Base-by-base conservation (phyloP, 169 alveolate species). In the Pseudocohnilembus persalinus region DNA sequence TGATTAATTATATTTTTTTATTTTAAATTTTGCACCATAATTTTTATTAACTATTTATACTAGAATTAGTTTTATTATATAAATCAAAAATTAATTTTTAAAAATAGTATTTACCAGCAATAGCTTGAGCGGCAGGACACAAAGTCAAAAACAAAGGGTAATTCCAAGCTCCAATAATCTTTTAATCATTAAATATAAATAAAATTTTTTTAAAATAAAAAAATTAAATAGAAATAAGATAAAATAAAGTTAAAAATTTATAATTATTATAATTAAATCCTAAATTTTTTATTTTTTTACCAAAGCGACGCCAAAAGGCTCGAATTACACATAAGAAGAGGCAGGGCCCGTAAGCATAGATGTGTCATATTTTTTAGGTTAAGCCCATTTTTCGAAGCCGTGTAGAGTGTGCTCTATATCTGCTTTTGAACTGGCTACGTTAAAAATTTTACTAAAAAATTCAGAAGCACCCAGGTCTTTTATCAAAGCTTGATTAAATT, bases 251-350 rank as follows among this genome's bases (percentile, higher is more conserved):
- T 89, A 68, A 74, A 93, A 26, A 84, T 85, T 87, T 4, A 88
- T 88, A 28, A 87, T 77, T 29, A 93, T 68, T 85, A 79, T 77
- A 28, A 83, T 80, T 73, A 85, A 80, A 49, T 49, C 68, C 31
- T 84, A 79, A n/a, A n/a, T n/a, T n/a, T n/a, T n/a, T n/a, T n/a
- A n/a, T n/a, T n/a, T n/a, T n/a, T n/a, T 73, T 11, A 96, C 90
- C 35, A 96, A 83, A 16, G 90, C 94, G 30, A 93, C 94, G 15
- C 98, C 98, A 29, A 85, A 87, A 6, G 98, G 98, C 76, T 96
- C 97, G 31, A 92, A 93, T 15, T 84, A 81, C 1, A 95, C 84
- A 78, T 91, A 89, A 34, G 94, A 81, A 74, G 77, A 74, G 16
- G 93, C 92, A 29, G 97, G 97, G 0, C 94, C 93, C 20, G 92